Conservation (phyloP, 2,329 filamentous ascomycete genomes). For the Ilyonectria mors-panacis region DNA sequence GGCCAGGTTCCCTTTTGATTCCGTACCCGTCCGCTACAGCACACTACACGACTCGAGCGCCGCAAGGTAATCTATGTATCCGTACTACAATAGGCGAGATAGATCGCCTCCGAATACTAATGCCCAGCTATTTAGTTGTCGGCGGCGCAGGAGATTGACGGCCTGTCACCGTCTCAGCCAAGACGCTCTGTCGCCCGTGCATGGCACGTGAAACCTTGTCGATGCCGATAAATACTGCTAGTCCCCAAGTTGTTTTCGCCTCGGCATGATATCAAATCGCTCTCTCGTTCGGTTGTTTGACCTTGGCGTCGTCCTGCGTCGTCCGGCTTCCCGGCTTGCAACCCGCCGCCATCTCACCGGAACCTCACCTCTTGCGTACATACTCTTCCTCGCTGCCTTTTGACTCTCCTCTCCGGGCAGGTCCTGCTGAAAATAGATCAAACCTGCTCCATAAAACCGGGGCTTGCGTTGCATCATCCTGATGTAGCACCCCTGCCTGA, state of each 20-base stretch:
- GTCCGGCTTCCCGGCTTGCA: conserved; percentile 23
- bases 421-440: conserved; percentile 43
- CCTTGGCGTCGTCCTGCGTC: conserved; percentile 28
- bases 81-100: conserved; percentile 5
- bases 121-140: background rate
- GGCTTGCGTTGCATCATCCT: conserved; percentile 47
- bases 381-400: conserved; percentile 6
- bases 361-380: conserved; percentile 9
- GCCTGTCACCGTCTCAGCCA: conserved; percentile 18
- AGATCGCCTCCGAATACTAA: conserved; percentile 13
- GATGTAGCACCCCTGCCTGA: conserved; percentile 43
- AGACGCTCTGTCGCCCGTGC: conserved; percentile 33
- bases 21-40: background rate
- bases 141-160: conserved; percentile 36
- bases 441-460: conserved; percentile 45
- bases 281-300: conserved; percentile 27
- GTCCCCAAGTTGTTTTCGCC: conserved; percentile 38
- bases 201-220: conserved; percentile 45
- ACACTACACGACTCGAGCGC: conserved; percentile 14
- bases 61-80: background rate
- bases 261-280: conserved; percentile 43
- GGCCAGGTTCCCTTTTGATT: background rate
- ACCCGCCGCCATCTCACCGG: conserved; percentile 17
- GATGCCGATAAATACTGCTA: conserved; percentile 25
- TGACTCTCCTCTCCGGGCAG: conserved; percentile 26